Evolutionary conservation across 768 basidiomycete genomes (phyloP), one percentile per base, ranked within the genome.

Genomic region (Pulveroboletus sp.): DNA sequence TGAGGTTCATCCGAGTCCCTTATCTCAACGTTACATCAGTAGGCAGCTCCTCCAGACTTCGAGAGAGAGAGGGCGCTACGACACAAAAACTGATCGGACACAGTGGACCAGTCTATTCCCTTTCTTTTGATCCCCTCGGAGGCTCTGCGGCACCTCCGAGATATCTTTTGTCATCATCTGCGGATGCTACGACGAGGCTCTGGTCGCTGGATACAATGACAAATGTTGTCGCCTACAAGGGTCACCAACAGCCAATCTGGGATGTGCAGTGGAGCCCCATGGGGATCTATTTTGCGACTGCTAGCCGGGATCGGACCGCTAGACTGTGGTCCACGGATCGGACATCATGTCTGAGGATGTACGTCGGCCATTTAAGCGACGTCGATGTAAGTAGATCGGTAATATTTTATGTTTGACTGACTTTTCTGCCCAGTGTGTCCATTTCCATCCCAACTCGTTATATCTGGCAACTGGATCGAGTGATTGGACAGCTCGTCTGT

Each of bases 231-330:
- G 93, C 87, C 6, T 99, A 93, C 64, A 80, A 93, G 31, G 95
- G 96, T 0, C 96, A 99, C 60, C 86, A 94, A 64, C 94, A 96
- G 67, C 93, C 96, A 0, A 85, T 99, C 0, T 99, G 96, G 96
- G 96, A 98, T 59, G 93, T 95, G 11, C 87, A 97, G 65, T 99
- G 96, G 96, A 94, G 91, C 61, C 95, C 96, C 9, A 85, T 92
- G 76, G 94, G 96, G 5, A 82, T 94, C n/a, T 97, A 99, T 71
- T 99, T 99, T 67, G 95, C 96, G 7, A 95, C 90, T 15, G 94
- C 83, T 15, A 94, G 93, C 59, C 75, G 96, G 46, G 96, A 99
- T 68, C 75, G 91, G 51, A 96, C 96, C 5, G 96, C 96, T 0
- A 77, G 94, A 62, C 76, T 99, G 44, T 99, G 96, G 96, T 92